Base-by-base conservation (phyloP, 495 filamentous ascomycete species). In the Penicillium bovifimosum region DNA sequence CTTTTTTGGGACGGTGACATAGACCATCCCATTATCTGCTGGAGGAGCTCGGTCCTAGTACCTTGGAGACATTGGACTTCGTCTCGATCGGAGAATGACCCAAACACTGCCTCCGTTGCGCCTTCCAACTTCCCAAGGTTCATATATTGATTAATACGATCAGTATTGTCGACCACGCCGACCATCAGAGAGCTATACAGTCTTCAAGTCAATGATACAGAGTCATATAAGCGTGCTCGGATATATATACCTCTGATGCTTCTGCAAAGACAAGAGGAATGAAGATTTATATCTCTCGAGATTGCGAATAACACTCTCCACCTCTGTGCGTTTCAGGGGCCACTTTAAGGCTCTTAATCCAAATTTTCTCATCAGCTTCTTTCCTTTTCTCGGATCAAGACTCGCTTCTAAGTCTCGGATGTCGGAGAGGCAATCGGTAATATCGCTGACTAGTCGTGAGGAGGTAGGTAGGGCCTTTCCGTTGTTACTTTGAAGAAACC, bases 21-120 rank as follows among this genome's bases (percentile, higher is more conserved):
- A 31, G 52, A 55, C 74, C 73, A 77, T 17, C 61, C 56, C 27
- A 9, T 8, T 13, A 75, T 61, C 20, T 71, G 29, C 0, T 45
- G 18, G 14, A 69, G 63, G 2, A 77, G 44, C 5, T 71, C 60
- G 9, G 41, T 59, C 38, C 74, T 51, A 11, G 74, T 76, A 10
- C 53, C 63, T 27, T 39, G 53, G 24, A 70, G 56, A 54, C 66
- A 76, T 50, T 55, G 9, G n/a, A 41, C 44, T 45, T 65, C 55
- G 43, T 67, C 44, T 56, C 53, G 57, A 52, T 63, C 41, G 26
- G 29, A 35, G 45, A 57, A 67, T 8, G 62, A 67, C 13, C 63
- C 48, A 35, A 59, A 71, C 1, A 28, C 39, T 40, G 63, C 69
- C 31, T 52, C 60, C 13, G 16, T 29, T 20, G 18, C 59, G 24